These are phyloP conservation scores for Tritrichomonas foetus DNA, from an alignment of 208 protist species.

Conservation along the genomic window DNA sequence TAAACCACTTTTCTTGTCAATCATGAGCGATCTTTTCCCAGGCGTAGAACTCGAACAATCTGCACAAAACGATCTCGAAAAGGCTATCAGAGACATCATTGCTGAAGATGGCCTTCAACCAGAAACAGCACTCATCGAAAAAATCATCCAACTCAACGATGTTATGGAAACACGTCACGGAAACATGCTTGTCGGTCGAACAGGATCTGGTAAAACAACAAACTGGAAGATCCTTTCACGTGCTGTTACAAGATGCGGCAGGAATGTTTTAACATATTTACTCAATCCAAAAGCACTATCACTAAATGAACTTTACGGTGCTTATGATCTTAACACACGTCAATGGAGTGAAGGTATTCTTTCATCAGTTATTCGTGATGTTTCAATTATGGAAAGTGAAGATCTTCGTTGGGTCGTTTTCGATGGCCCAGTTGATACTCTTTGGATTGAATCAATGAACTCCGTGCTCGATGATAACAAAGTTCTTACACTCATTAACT, in stretches of 20 bases:
- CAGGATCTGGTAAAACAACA: constrained; percentile 83
- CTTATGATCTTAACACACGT: constrained; percentile 81
- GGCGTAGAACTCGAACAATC: constrained; percentile 69
- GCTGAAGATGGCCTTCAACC: constrained; percentile 58
- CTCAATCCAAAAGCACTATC: constrained; percentile 93
- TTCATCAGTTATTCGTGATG: constrained; percentile 78
- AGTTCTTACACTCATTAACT: constrained; percentile 93
- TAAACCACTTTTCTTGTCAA: constrained; percentile 80
- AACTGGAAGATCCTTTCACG: constrained; percentile 76
- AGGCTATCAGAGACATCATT: constrained; percentile 67
- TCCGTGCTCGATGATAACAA: constrained; percentile 98
- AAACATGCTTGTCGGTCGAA: constrained; percentile 91
- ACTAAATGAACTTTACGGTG: constrained; percentile 91
- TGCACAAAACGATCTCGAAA: constrained; percentile 71
- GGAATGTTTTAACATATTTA: constrained; percentile 51
- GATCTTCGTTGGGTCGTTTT: constrained; percentile 93
- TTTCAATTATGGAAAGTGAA: constrained; percentile 74
- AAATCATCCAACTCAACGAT: constrained; percentile 87
- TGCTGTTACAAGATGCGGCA: constrained; percentile 50
- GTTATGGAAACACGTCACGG: constrained; percentile 86
- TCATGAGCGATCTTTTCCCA: constrained; percentile 90
- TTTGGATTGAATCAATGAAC: constrained; percentile 99
- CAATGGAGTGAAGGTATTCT: constrained; percentile 97
- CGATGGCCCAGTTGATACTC: constrained; percentile 93
- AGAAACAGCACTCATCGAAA: constrained; percentile 55